These are phyloP conservation scores for Vicia faba DNA, from an alignment of 306 rosid genomes.

Conservation along the genomic window DNA sequence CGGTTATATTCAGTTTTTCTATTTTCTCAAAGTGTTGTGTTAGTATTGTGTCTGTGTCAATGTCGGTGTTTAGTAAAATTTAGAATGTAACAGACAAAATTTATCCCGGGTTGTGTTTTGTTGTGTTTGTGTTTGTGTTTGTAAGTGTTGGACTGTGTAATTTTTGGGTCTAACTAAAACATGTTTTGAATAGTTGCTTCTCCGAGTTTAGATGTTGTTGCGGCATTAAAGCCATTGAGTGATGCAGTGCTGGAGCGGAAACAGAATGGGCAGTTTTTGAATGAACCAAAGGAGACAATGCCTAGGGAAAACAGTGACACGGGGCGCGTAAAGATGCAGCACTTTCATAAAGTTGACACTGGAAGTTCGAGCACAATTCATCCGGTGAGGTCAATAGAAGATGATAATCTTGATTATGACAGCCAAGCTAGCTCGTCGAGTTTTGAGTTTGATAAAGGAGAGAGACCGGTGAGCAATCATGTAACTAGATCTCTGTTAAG, in stretches of 20 bases:
- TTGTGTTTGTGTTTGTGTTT: background rate
- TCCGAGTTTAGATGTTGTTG: constrained; percentile 55
- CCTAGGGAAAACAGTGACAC: constrained; percentile 48
- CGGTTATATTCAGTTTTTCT: background rate
- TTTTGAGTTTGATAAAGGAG: constrained; percentile 94
- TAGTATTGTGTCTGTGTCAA: background rate
- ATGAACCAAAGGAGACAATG: constrained; percentile 50
- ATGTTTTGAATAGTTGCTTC: constrained; percentile 58
- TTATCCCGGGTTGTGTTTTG: background rate
- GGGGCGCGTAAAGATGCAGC: constrained; percentile 50
- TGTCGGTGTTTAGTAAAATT: background rate
- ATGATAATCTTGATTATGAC: constrained; percentile 87
- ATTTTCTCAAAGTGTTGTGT: background rate
- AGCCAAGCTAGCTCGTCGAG: constrained; percentile 98
- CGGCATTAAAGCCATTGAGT: constrained; percentile 43
- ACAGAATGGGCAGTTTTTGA: constrained; percentile 38
- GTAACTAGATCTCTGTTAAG: constrained; percentile 62
- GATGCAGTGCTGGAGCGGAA: constrained; percentile 35
- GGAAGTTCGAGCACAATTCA: constrained; percentile 71
- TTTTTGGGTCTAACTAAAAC: constrained; percentile 35
- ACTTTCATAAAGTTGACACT: constrained; percentile 49
- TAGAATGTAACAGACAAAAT: background rate
- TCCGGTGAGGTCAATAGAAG: constrained; percentile 62
- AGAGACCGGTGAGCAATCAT: constrained; percentile 59
- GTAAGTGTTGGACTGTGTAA: constrained; percentile 1